Evolutionary conservation across 805 yeast species (phyloP).

Genomic region (Cyberlindnera maritima): DNA sequence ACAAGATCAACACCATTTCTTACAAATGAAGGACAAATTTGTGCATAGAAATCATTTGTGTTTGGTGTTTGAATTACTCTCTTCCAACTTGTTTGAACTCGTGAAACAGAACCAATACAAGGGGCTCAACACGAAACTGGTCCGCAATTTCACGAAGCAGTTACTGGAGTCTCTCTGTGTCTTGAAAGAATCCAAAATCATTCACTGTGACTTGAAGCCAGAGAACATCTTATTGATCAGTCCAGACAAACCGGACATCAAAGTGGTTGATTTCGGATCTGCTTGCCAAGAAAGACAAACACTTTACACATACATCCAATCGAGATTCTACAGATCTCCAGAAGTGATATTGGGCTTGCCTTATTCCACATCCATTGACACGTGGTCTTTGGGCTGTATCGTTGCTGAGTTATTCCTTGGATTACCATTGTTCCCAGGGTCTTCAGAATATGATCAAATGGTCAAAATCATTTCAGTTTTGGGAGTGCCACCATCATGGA

Average conservation of each 20-base stretch:
- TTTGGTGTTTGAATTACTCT: conserved; percentile 84
- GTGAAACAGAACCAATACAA: conserved; percentile 91
- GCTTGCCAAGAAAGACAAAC: conserved; percentile 93
- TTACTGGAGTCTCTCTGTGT: conserved; percentile 76
- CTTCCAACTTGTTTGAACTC: conserved; percentile 85
- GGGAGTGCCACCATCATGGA: conserved; percentile 90
- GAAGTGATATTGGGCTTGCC: conserved; percentile 92
- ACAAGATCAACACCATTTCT: conserved; percentile 68
- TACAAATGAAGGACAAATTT: conserved; percentile 81
- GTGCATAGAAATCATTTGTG: conserved; percentile 92
- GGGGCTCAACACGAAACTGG: conserved; percentile 79
- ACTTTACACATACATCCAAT: conserved; percentile 86
- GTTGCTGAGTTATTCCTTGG: conserved; percentile 89
- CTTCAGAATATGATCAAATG: conserved; percentile 89
- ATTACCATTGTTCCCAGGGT: conserved; percentile 90
- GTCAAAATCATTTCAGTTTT: conserved; percentile 77
- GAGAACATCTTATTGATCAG: conserved; percentile 83
- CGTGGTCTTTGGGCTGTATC: conserved; percentile 97
- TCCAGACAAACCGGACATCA: conserved; percentile 66
- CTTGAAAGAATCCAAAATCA: conserved; percentile 76
- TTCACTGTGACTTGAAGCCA: conserved; percentile 96
- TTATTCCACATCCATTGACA: conserved; percentile 88
- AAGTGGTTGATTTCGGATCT: conserved; percentile 93
- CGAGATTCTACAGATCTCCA: conserved; percentile 91
- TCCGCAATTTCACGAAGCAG: conserved; percentile 76